Base-by-base conservation (phyloP, 2,329 filamentous ascomycete species). In the Macrophomina tecta region DNA sequence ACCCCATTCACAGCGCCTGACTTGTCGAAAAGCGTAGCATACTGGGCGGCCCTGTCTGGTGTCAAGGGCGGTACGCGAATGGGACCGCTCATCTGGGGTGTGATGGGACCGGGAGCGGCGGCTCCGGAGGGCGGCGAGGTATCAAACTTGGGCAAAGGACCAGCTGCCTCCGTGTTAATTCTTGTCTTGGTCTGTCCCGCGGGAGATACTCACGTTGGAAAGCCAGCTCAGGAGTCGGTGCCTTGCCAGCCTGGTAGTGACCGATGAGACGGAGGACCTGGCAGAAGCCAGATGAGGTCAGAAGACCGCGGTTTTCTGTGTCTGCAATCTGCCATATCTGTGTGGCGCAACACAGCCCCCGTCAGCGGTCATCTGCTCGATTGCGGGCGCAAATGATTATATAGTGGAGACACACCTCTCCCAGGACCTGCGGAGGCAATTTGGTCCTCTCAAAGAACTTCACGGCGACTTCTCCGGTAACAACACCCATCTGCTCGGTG, bases 291-390 rank as follows among this genome's bases (percentile, higher is more conserved):
- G 93, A 88, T 23, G 93, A 93, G 40, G 94, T 97, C 72, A 99
- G 84, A 72, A 98, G 91, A 63, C 95, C 95, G 70, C 94, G 89
- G 82, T 99, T 99, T 82, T 98, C 94, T 71, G 88, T 93, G 82
- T 99, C 95, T 72, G 95, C 94, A 78, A 99, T 95, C 82, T 98
- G 94, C 95, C 95, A 99, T 85, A 99, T 98, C 91, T 97, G 79
- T 34, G 38, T 63, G 49, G 30, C 40, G 56, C 58, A 36, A 38
- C 58, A 62, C 18, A 62, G 58, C 58, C 45, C 34, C 58, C n/a
- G 58, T 62, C 45, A 62, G 58, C 46, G 46, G 64, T 61, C 46
- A 66, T 68, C 65, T 63, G 42, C 38, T 36, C 45, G 16, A 56
- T 70, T 30, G 23, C n/a, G 36, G 40, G 36, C 23, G 23, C 2